phyloP scores from a whole-genome alignment of 2,329 filamentous ascomycete species.

The Ilyonectria destructans region DNA sequence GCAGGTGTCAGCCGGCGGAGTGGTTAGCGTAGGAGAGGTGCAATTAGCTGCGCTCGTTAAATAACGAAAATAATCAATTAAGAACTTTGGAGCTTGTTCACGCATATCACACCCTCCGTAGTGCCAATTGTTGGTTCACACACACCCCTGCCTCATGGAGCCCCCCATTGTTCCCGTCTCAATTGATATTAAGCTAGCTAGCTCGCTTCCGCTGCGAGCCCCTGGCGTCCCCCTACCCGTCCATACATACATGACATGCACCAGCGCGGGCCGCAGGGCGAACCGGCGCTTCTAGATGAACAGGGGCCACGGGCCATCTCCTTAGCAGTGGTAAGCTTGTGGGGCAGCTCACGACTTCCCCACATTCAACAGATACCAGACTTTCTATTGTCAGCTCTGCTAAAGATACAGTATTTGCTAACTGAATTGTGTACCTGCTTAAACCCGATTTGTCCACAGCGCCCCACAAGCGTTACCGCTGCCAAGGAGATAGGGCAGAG shows the following conservation, averaged over 20 bases:
- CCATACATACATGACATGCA: not conserved
- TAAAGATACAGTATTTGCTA: no score
- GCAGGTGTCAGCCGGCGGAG: slow-evolving; percentile 1
- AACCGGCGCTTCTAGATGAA: not conserved
- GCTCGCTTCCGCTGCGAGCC: not conserved
- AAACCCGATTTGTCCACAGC: no score
- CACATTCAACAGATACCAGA: no score
- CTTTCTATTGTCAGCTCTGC: no score
- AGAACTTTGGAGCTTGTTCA: not conserved
- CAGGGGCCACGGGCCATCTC: not conserved
- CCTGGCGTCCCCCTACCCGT: not conserved
- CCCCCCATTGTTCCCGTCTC: not conserved
- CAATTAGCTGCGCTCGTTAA: not conserved
- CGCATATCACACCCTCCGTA: not conserved
- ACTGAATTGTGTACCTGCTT: no score
- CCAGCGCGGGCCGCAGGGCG: not conserved
- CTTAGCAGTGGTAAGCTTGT: no score
- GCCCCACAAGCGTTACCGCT: no score
- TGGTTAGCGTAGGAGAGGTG: not conserved
- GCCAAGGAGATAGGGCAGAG: no score
- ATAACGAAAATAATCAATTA: not conserved
- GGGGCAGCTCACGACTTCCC: no score
- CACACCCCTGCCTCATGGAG: not conserved
- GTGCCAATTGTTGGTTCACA: not conserved
- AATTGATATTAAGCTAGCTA: no score